phyloP scores from a whole-genome alignment of 1,284 basidiomycete genomes.

The Bondarzewia mesenterica region DNA sequence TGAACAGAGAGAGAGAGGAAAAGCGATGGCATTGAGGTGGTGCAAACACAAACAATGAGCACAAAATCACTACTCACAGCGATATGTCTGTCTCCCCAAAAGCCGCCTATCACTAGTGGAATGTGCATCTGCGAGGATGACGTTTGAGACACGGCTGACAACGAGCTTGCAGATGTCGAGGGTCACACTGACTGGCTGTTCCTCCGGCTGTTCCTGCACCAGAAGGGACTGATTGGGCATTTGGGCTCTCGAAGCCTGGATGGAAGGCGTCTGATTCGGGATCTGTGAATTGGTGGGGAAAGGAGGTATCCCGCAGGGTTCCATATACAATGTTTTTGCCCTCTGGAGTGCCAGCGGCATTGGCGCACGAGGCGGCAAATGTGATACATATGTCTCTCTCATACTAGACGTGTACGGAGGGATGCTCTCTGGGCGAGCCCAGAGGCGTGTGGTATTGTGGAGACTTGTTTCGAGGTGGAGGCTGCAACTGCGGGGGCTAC shows the following conservation, averaged over 20 bases:
- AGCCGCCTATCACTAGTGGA: slow-evolving; percentile 57
- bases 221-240: slow-evolving; percentile 69
- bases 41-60: slow-evolving; percentile 3
- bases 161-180: slow-evolving; percentile 67
- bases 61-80: slow-evolving; percentile 53
- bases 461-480: slow-evolving; percentile 27
- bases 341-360: slow-evolving; percentile 13
- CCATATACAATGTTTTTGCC: slow-evolving; percentile 22
- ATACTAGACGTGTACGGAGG: slow-evolving; percentile 38
- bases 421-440: slow-evolving; percentile 43
- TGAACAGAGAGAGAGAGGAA: slow-evolving; percentile 7
- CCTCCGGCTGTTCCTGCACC: slow-evolving; percentile 69
- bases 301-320: neutral
- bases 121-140: slow-evolving; percentile 74
- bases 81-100: slow-evolving; percentile 62
- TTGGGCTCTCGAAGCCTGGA: slow-evolving; percentile 44
- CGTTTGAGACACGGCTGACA: slow-evolving; percentile 61
- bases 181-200: slow-evolving; percentile 47
- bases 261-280: slow-evolving; percentile 47
- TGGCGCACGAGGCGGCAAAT: slow-evolving; percentile 16
- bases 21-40: slow-evolving; percentile 6
- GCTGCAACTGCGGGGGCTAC: slow-evolving; percentile 25
- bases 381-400: slow-evolving; percentile 45
- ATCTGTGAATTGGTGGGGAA: slow-evolving; percentile 20
- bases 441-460: slow-evolving; percentile 45